Evolutionary conservation across 805 yeast species (phyloP).

Genomic region (Ogataea pilisensis): DNA sequence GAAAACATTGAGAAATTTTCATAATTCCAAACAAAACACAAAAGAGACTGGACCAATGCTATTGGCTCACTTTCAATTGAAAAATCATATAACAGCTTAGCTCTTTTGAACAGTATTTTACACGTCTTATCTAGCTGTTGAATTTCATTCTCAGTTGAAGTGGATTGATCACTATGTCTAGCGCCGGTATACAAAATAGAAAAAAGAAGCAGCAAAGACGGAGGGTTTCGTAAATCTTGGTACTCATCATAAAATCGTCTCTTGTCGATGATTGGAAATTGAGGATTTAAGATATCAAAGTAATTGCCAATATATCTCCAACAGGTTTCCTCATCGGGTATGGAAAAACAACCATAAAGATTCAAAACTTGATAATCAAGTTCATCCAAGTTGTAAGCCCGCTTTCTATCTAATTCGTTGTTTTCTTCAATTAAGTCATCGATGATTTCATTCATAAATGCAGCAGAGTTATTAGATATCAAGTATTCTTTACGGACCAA

Average conservation of each 20-base stretch:
- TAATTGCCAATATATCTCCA: constrained; percentile 57
- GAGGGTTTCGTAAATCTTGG: constrained; percentile 53
- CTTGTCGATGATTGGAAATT: constrained; percentile 69
- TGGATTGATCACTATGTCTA: constrained; percentile 52
- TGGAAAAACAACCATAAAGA: constrained; percentile 62
- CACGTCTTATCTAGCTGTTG: constrained; percentile 40
- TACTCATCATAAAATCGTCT: constrained; percentile 56
- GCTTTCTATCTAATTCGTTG: constrained; percentile 11
- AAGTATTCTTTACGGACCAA: constrained; percentile 11
- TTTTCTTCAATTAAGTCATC: constrained; percentile 16
- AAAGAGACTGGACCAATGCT: constrained; percentile 54
- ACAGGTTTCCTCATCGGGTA: constrained; percentile 62
- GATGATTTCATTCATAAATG: constrained; percentile 22
- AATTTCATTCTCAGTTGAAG: constrained; percentile 45
- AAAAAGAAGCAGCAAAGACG: constrained; percentile 57
- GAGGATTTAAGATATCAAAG: constrained; percentile 56
- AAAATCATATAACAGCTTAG: constrained; percentile 64
- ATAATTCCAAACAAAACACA: constrained; percentile 22
- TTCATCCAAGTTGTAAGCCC: constrained; percentile 25
- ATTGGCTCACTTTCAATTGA: constrained; percentile 66
- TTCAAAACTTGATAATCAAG: constrained; percentile 60
- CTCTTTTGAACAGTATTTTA: constrained; percentile 34
- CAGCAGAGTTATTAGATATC: constrained; percentile 19
- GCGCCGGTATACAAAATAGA: constrained; percentile 67
- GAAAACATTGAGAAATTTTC: constrained; percentile 31